Evolutionary conservation across 208 protist species (phyloP).

Genomic region (Acanthamoeba sp.): DNA sequence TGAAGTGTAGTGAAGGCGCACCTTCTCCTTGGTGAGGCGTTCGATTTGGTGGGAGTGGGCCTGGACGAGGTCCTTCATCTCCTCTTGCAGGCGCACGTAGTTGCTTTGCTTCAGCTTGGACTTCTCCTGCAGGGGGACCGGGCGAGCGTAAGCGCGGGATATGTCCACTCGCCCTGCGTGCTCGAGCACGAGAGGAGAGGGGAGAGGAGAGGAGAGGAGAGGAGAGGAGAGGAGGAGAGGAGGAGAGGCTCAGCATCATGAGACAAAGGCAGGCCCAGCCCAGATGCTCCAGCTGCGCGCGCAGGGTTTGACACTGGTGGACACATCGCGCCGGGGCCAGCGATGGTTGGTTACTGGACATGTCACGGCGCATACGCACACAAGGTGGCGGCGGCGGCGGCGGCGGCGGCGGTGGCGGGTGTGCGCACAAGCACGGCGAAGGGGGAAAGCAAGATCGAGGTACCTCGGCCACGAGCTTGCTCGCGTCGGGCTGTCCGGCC

Average conservation of each 20-base stretch:
- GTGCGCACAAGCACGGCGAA: background rate
- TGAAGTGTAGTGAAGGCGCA: background rate
- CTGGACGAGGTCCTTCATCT: conserved; percentile 26
- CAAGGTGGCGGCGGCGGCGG: no score
- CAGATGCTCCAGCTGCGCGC: background rate
- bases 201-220: background rate
- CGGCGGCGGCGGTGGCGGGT: no score
- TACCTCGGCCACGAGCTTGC: background rate
- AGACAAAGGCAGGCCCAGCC: no score
- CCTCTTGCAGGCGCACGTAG: conserved; percentile 43
- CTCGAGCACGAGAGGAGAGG: background rate
- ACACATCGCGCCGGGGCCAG: no score
- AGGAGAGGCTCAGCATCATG: no score
- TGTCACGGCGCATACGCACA: no score
- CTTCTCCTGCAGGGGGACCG: conserved; percentile 27
- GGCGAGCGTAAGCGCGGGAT: no score
- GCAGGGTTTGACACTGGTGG: background rate
- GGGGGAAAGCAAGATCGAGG: background rate
- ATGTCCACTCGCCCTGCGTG: no score
- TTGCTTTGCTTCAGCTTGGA: conserved; percentile 30
- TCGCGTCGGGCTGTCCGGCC: background rate
- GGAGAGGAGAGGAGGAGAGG: no score
- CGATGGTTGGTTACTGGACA: no score
- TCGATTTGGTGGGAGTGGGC: background rate
- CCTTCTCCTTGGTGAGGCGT: conserved; percentile 13